Conservation (phyloP, 371 early-diverging fungal species). For the Mucor lusitanicus region DNA sequence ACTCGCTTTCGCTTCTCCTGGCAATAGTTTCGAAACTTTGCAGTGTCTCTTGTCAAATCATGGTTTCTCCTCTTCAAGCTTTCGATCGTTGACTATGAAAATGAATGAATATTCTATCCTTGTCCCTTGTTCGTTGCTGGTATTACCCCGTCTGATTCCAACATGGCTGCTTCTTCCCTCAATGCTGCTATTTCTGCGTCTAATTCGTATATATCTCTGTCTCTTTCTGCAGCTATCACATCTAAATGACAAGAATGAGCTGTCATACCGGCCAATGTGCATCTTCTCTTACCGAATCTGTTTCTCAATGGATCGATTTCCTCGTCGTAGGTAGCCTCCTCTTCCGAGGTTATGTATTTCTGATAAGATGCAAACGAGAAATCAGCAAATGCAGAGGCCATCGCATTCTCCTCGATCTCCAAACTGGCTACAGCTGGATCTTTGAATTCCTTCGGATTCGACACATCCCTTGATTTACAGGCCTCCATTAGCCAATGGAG, state of each 20-base stretch:
- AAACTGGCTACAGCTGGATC: neutral
- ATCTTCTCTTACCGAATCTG: neutral
- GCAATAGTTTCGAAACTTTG: neutral
- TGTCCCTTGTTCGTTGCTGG: neutral
- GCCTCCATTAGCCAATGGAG: constrained; percentile 9
- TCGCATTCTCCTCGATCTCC: neutral
- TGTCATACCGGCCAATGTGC: neutral
- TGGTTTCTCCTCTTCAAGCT: neutral
- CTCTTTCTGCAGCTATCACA: neutral
- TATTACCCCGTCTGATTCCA: neutral
- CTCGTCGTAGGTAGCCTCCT: neutral
- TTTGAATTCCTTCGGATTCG: neutral
- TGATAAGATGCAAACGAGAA: neutral
- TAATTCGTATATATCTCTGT: neutral
- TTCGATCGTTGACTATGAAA: neutral
- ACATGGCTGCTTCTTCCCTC: neutral
- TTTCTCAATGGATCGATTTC: neutral
- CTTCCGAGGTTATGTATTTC: neutral
- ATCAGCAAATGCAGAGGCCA: neutral
- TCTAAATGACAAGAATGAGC: neutral
- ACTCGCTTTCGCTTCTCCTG: neutral
- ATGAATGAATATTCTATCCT: neutral
- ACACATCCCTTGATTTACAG: neutral
- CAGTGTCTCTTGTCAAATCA: neutral
- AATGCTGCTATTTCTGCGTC: neutral